Evolutionary conservation across 768 basidiomycete genomes (phyloP).

Genomic region (Tephrocybe sp.): DNA sequence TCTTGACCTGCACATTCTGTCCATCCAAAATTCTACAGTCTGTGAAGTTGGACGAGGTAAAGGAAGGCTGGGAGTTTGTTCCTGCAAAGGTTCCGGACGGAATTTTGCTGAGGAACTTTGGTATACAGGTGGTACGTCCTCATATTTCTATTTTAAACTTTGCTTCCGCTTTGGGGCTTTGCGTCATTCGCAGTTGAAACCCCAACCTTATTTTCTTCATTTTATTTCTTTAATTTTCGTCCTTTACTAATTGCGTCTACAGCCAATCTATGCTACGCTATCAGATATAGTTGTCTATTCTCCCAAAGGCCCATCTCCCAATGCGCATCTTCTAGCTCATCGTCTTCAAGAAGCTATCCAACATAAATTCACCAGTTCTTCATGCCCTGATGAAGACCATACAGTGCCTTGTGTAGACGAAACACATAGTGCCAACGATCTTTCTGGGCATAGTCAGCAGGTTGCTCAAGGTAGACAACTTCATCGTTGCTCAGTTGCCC

Average conservation of each 20-base stretch:
- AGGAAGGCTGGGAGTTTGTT: slow-evolving; percentile 61
- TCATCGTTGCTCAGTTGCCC: too few species aligned
- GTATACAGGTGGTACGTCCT: slow-evolving; percentile 81
- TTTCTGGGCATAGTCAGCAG: too few species aligned
- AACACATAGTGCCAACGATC: too few species aligned
- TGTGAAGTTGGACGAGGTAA: slow-evolving; percentile 11
- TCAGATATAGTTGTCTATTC: slow-evolving; percentile 91
- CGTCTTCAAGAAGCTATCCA: slow-evolving; percentile 66
- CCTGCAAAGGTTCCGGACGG: slow-evolving; percentile 77
- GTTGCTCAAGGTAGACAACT: too few species aligned
- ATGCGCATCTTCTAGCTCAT: slow-evolving; percentile 62
- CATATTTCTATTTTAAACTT: not conserved
- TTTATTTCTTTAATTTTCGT: slow-evolving; percentile 5
- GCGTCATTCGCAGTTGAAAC: too few species aligned
- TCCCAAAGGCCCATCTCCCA: slow-evolving; percentile 58
- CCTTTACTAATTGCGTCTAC: slow-evolving; percentile 1
- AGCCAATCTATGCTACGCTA: slow-evolving; percentile 87
- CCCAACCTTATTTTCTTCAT: too few species aligned
- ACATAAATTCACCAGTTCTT: too few species aligned
- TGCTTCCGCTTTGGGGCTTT: slow-evolving; percentile 1
- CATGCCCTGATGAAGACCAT: too few species aligned
- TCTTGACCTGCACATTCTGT: slow-evolving; percentile 44
- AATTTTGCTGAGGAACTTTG: slow-evolving; percentile 84
- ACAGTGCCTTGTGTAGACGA: too few species aligned
- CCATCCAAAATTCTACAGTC: slow-evolving; percentile 38